Base-by-base conservation (phyloP, 805 yeast genomes). In the Metschnikowia cerradonensis region DNA sequence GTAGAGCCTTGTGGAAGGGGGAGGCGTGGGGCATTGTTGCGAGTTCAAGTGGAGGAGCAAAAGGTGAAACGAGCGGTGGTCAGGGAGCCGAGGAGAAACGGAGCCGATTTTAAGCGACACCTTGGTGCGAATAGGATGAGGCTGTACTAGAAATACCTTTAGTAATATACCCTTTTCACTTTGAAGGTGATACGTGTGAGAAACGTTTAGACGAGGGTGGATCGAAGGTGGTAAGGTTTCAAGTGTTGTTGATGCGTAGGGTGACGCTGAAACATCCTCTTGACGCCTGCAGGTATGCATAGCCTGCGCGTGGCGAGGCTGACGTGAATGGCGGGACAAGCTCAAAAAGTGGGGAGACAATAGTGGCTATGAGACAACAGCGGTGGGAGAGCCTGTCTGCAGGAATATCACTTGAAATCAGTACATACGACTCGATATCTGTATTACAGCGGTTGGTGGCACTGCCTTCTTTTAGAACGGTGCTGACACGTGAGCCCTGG, bases 1-100 rank as follows among this genome's bases (percentile, higher is more conserved):
- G 50, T 47, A 72, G 68, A 7, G 62, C 56, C 49, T 61, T 65
- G 34, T 67, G 72, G 50, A 62, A 70, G n/a, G 70, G 57, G 8
- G 69, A 52, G 37, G 38, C 51, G 43, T 48, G 44, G 48, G 56
- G 57, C 65, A 62, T 63, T 8, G 4, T 35, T n/a, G 13, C 11
- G 34, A 26, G 41, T 20, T 22, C 20, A 22, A 39, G 41, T 13
- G 32, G 32, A 20, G 20, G 14, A 10, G 19, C 8, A 39, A 23
- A 39, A 23, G 46, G 8, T 19, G 39, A 23, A 30, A 31, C 23
- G 36, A 32, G 45, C 17, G 39, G 30, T 10, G 19, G 33, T 7
- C 20, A n/a, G 5, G 15, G 14, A n/a, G 32, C 17, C 32, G 32
- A 39, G 4, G 4, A n/a, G n/a, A n/a, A 39, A n/a, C 4, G 17